These are phyloP conservation scores for Penicillium goetzii DNA, from an alignment of 495 filamentous ascomycete genomes.

Conservation along the genomic window DNA sequence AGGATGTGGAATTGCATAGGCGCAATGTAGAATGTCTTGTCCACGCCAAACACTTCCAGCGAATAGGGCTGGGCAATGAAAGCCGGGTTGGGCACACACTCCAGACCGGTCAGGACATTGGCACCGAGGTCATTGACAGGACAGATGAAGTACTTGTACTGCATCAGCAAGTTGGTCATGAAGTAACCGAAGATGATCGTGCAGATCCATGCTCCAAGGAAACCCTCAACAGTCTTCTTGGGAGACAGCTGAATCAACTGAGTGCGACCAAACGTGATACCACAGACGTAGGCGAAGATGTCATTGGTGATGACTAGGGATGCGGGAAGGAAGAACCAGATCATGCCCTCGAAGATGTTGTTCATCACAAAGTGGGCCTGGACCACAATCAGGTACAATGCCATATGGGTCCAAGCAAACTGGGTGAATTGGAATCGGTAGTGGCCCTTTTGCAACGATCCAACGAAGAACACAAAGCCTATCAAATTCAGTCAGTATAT, in stretches of 20 bases:
- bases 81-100: slow-evolving; percentile 91
- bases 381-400: slow-evolving; percentile 94
- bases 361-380: slow-evolving; percentile 99
- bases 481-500: slow-evolving; percentile 14
- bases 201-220: slow-evolving; percentile 95
- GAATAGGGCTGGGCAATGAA: slow-evolving; percentile 80
- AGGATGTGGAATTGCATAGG: slow-evolving; percentile 97
- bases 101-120: slow-evolving; percentile 86
- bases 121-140: slow-evolving; percentile 95
- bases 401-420: slow-evolving; percentile 99
- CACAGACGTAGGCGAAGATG: slow-evolving; percentile 97
- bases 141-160: slow-evolving; percentile 97
- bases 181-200: slow-evolving; percentile 82
- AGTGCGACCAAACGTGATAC: slow-evolving; percentile 94
- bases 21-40: slow-evolving; percentile 64
- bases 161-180: slow-evolving; percentile 86
- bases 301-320: slow-evolving; percentile 97
- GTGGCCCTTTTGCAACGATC: slow-evolving; percentile 91
- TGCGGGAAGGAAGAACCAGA: slow-evolving; percentile 99
- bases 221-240: slow-evolving; percentile 99
- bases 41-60: slow-evolving; percentile 66
- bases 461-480: slow-evolving; percentile 99
- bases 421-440: slow-evolving; percentile 99
- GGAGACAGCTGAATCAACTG: slow-evolving; percentile 97
- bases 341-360: slow-evolving; percentile 99